Evolutionary conservation across 176 grass and related monocot species (phyloP).

Genomic region (Luzula sylvatica): DNA sequence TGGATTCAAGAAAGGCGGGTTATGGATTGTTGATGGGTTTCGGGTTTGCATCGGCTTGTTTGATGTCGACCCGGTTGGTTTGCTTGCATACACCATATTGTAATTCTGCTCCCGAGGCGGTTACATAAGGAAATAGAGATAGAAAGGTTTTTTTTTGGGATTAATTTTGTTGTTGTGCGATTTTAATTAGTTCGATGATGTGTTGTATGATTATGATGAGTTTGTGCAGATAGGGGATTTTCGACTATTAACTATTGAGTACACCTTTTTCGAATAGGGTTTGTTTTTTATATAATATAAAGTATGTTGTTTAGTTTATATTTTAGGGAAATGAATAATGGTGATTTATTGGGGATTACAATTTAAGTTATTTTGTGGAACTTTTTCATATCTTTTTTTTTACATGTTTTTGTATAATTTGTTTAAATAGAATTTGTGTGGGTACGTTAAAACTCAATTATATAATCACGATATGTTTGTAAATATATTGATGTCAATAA

Average conservation of each 20-base stretch:
- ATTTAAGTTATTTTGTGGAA: no score
- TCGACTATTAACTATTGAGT: no score
- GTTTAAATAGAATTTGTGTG: no score
- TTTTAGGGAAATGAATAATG: not conserved
- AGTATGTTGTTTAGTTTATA: constrained; percentile 10
- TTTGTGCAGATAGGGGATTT: not conserved
- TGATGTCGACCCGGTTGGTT: constrained; percentile 91
- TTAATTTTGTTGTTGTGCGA: not conserved
- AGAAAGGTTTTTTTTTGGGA: not conserved
- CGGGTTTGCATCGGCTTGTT: constrained; percentile 57
- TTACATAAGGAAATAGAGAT: constrained; percentile 42
- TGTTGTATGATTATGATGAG: constrained; percentile 7
- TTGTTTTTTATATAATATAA: constrained; percentile 9
- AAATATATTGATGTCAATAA: no score
- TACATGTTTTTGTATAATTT: no score
- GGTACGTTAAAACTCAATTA: no score
- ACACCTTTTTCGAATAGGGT: not conserved
- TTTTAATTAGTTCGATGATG: no score
- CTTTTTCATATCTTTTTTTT: no score
- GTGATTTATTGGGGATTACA: constrained; percentile 5
- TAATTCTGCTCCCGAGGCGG: constrained; percentile 92
- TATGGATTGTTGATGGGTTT: constrained; percentile 72
- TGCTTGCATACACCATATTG: constrained; percentile 98
- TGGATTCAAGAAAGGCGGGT: constrained; percentile 57
- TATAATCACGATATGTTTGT: no score